These are phyloP conservation scores for Pisolithus sp. DNA, from an alignment of 768 basidiomycete genomes.

Conservation along the genomic window DNA sequence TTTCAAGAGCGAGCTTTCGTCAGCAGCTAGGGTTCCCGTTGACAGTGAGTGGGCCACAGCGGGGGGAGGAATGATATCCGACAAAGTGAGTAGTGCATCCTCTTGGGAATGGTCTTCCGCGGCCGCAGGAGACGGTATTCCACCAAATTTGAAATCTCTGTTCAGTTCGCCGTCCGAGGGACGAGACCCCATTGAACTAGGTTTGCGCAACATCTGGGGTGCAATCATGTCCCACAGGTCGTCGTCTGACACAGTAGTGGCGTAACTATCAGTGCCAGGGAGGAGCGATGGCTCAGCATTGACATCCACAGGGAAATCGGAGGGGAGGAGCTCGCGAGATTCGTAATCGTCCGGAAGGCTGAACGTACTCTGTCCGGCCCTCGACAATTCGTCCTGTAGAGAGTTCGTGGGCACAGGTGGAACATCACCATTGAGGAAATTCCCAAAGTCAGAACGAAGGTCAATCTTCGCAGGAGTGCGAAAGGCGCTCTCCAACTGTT, in stretches of 20 bases:
- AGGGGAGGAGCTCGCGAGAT: conserved; percentile 11
- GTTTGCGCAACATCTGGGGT: conserved; percentile 15
- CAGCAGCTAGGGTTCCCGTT: conserved; percentile 35
- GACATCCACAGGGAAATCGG: conserved; percentile 18
- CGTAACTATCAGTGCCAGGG: conserved; percentile 30
- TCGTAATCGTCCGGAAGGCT: conserved; percentile 10
- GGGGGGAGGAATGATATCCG: conserved; percentile 70
- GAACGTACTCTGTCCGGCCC: conserved; percentile 18
- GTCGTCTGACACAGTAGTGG: conserved; percentile 28
- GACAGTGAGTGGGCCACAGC: conserved; percentile 46
- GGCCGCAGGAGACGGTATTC: conserved; percentile 23
- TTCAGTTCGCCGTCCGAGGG: conserved; percentile 65
- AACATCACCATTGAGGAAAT: conserved; percentile 32
- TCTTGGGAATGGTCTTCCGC: conserved; percentile 9
- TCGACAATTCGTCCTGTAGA: conserved; percentile 22
- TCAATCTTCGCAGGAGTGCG: conserved; percentile 67
- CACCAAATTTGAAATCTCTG: conserved; percentile 71
- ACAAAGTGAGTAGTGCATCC: conserved; percentile 47
- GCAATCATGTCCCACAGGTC: conserved; percentile 19
- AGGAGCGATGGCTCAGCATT: conserved; percentile 33
- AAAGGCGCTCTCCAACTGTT: conserved; percentile 77
- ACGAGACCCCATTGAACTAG: conserved; percentile 33
- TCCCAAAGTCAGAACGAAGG: conserved; percentile 41
- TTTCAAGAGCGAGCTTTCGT: conserved; percentile 48
- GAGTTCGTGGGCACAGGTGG: conserved; percentile 45